A percentile compares a stretch with the other conserved stretches of the same genome.
phyloP scores from a whole-genome alignment of 768 basidiomycete genomes.

The Lactifluus echinatus region DNA sequence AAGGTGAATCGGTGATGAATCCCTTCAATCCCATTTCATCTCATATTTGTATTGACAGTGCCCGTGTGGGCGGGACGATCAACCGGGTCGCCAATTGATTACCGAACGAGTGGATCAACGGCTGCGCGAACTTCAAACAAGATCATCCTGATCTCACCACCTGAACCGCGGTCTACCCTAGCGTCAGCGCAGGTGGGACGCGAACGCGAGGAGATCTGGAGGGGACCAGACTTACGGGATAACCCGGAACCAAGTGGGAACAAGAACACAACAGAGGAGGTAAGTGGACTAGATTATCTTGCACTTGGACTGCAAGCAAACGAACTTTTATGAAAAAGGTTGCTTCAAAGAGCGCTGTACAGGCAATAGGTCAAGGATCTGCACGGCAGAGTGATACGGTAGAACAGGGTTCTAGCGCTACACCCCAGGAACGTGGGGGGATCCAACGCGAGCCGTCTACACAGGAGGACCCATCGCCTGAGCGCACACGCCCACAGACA shows the following conservation, averaged over 20 bases:
- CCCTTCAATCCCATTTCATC: constrained; percentile 12
- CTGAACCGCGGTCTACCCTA: not conserved
- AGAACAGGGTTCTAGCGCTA: constrained; percentile 3
- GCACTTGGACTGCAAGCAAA: constrained; percentile 5
- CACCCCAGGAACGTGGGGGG: constrained; percentile 2
- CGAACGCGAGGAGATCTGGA: not conserved
- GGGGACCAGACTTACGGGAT: not conserved
- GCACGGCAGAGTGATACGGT: not conserved
- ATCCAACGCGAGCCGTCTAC: not conserved
- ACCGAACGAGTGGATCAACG: not conserved
- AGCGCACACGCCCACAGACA: constrained; percentile 9
- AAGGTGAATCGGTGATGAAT: constrained; percentile 21
- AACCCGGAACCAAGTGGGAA: constrained; percentile 2
- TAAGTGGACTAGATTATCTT: constrained; percentile 11
- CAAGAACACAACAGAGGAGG: constrained; percentile 5
- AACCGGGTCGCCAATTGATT: constrained; percentile 2
- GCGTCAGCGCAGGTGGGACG: not conserved
- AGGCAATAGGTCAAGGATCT: constrained; percentile 7
- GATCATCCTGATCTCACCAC: not conserved
- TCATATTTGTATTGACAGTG: constrained; percentile 10
- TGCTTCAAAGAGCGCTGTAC: not conserved
- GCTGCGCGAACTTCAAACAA: not conserved
- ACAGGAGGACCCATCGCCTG: not conserved
- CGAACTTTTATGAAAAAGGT: constrained; percentile 8
- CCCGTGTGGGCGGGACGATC: not conserved